Evolutionary conservation across 371 early-diverging fungal species (phyloP).

Genomic region (Gilbertella persicaria): DNA sequence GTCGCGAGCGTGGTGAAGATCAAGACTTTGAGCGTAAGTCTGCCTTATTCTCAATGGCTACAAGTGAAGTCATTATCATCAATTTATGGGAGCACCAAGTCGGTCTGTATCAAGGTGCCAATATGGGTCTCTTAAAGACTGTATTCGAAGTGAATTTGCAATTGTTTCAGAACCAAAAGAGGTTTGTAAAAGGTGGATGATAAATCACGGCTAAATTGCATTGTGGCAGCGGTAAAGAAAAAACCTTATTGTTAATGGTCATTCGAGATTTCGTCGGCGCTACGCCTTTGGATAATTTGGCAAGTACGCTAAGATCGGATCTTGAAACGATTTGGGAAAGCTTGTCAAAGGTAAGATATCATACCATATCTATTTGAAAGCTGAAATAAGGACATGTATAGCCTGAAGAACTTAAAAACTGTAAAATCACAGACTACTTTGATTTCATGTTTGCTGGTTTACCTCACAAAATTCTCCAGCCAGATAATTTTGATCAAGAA

Average conservation of each 20-base stretch:
- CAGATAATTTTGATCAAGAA: slow-evolving; percentile 80
- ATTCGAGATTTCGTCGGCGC: slow-evolving; percentile 93
- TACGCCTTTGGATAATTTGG: slow-evolving; percentile 83
- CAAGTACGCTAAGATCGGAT: slow-evolving; percentile 79
- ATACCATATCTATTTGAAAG: background rate
- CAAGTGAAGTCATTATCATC: slow-evolving; percentile 92
- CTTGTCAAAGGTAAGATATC: slow-evolving; percentile 69
- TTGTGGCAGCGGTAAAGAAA: slow-evolving; percentile 63
- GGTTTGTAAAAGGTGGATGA: slow-evolving; percentile 36
- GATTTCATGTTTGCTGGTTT: slow-evolving; percentile 90
- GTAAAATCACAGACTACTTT: slow-evolving; percentile 87
- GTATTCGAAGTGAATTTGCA: slow-evolving; percentile 98
- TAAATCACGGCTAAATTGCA: too few species aligned
- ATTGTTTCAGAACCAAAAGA: slow-evolving; percentile 82
- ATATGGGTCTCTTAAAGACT: slow-evolving; percentile 97
- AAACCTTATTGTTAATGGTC: slow-evolving; percentile 93
- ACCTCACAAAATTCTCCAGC: slow-evolving; percentile 89
- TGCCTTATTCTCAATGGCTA: slow-evolving; percentile 95
- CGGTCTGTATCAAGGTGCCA: slow-evolving; percentile 98
- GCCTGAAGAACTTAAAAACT: slow-evolving; percentile 82
- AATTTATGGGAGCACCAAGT: slow-evolving; percentile 98
- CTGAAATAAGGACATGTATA: slow-evolving; percentile 17
- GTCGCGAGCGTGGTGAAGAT: slow-evolving; percentile 97
- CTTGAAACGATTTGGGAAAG: slow-evolving; percentile 90
- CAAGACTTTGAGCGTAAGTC: slow-evolving; percentile 99